Percentiles rank a stretch among this genome's conserved stretches.
Evolutionary conservation across 2,329 filamentous ascomycete species (phyloP).

Genomic region (Exserohilum turcica): DNA sequence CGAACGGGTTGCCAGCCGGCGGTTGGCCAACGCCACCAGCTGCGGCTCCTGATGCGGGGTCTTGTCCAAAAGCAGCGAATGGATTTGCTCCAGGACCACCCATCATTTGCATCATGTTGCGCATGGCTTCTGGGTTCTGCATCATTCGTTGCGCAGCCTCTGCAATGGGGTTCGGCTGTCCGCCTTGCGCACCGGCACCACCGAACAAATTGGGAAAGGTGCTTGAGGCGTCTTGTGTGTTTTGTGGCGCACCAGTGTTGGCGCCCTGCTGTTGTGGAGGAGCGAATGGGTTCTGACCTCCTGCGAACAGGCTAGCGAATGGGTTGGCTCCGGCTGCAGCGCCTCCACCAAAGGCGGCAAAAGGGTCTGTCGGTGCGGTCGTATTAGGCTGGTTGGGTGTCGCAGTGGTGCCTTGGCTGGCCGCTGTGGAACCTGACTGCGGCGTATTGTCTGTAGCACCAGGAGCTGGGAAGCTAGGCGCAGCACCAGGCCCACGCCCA

Average conservation of each 20-base stretch:
- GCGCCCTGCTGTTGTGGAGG: conserved; percentile 29
- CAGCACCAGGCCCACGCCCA: conserved; percentile 51
- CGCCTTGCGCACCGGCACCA: conserved; percentile 34
- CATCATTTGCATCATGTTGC: conserved; percentile 59
- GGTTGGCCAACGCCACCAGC: conserved; percentile 39
- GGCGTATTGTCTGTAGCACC: conserved; percentile 88
- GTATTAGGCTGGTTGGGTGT: conserved; percentile 45
- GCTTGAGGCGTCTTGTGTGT: conserved; percentile 33
- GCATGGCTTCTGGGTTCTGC: conserved; percentile 63
- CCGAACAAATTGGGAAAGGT: conserved; percentile 60
- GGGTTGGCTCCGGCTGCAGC: conserved; percentile 55
- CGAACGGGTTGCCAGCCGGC: conserved; percentile 47
- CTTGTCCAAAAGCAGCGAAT: conserved; percentile 55
- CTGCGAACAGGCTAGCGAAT: conserved; percentile 63
- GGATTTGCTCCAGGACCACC: conserved; percentile 47
- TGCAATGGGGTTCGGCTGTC: conserved; percentile 56
- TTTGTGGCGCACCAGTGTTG: conserved; percentile 27
- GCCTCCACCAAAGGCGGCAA: conserved; percentile 51
- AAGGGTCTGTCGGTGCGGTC: conserved; percentile 51
- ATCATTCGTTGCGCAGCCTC: conserved; percentile 55
- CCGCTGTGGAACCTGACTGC: conserved; percentile 18
- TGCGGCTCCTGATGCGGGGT: conserved; percentile 37
- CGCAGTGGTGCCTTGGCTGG: conserved; percentile 43
- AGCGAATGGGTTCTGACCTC: conserved; percentile 44
- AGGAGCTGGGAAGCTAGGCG: conserved; percentile 79